Evolutionary conservation across 805 yeast species (phyloP).

Genomic region (Teunomyces pallodes): DNA sequence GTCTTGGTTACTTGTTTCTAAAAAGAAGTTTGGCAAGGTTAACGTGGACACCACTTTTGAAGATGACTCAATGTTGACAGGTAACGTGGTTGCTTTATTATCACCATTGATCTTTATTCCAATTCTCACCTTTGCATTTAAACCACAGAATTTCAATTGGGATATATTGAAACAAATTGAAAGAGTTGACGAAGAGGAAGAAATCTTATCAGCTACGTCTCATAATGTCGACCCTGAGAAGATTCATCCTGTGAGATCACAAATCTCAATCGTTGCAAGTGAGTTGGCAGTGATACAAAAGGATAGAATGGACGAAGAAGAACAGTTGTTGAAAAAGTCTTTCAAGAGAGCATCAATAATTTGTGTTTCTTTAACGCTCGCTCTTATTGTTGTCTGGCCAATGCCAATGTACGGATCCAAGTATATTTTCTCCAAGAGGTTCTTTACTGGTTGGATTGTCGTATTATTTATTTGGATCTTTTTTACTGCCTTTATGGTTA

Average conservation of each 20-base stretch:
- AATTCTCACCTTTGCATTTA: constrained; percentile 58
- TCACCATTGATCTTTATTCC: constrained; percentile 71
- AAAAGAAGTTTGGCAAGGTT: constrained; percentile 30
- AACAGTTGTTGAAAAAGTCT: constrained; percentile 49
- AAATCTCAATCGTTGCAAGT: constrained; percentile 37
- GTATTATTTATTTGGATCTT: constrained; percentile 84
- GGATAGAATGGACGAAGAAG: constrained; percentile 45
- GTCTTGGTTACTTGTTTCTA: constrained; percentile 47
- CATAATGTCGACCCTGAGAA: constrained; percentile 18
- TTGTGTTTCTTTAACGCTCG: constrained; percentile 59
- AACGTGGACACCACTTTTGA: constrained; percentile 57
- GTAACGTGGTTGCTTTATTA: constrained; percentile 78
- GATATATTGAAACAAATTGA: constrained; percentile 55
- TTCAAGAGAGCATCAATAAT: constrained; percentile 60
- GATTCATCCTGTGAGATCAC: constrained; percentile 35
- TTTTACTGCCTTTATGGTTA: constrained; percentile 59
- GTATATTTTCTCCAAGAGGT: constrained; percentile 69
- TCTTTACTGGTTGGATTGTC: constrained; percentile 87
- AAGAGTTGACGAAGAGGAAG: constrained; percentile 72
- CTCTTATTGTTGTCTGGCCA: constrained; percentile 79
- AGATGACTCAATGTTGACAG: constrained; percentile 86
- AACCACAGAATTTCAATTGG: constrained; percentile 76
- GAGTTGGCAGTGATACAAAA: constrained; percentile 29
- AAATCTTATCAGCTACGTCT: constrained; percentile 43
- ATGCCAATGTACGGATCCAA: constrained; percentile 89